phyloP scores from a whole-genome alignment of 2,329 filamentous ascomycete species.

The Drechslerella dactyloides region DNA sequence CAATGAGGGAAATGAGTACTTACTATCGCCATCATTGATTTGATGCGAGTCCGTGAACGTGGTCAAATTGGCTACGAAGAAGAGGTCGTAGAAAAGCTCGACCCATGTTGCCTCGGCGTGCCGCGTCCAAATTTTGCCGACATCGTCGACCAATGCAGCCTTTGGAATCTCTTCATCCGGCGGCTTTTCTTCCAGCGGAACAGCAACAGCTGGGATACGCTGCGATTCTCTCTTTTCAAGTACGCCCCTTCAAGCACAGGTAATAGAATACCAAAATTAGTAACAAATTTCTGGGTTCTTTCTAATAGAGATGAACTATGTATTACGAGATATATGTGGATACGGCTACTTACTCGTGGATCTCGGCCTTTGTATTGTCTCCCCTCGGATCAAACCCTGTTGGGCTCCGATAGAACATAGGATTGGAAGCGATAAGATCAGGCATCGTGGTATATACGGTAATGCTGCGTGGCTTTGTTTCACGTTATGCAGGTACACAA shows the following conservation, averaged over 20 bases:
- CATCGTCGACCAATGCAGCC: constrained; percentile 38
- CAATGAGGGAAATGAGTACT: constrained; percentile 40
- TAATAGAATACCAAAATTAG: neutral
- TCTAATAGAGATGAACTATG: neutral
- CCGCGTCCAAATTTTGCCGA: constrained; percentile 41
- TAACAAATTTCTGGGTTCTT: no score
- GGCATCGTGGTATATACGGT: constrained; percentile 14
- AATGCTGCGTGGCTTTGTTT: constrained; percentile 21
- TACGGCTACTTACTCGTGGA: constrained; percentile 19
- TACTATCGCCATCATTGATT: constrained; percentile 62
- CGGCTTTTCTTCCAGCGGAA: constrained; percentile 39
- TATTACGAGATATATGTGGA: neutral
- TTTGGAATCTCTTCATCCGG: constrained; percentile 27
- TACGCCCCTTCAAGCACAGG: constrained; percentile 14
- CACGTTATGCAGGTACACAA: neutral
- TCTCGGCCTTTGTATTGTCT: constrained; percentile 20
- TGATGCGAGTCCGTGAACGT: constrained; percentile 67
- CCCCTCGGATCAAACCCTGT: constrained; percentile 15
- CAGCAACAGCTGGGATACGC: constrained; percentile 34
- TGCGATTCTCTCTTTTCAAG: constrained; percentile 32
- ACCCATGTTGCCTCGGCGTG: constrained; percentile 63
- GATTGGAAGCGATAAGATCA: constrained; percentile 8
- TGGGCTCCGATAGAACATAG: neutral
- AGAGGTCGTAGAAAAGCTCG: constrained; percentile 68
- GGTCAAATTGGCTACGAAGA: constrained; percentile 70